phyloP scores from a whole-genome alignment of 495 filamentous ascomycete species.

The Penicillium turbatum region DNA sequence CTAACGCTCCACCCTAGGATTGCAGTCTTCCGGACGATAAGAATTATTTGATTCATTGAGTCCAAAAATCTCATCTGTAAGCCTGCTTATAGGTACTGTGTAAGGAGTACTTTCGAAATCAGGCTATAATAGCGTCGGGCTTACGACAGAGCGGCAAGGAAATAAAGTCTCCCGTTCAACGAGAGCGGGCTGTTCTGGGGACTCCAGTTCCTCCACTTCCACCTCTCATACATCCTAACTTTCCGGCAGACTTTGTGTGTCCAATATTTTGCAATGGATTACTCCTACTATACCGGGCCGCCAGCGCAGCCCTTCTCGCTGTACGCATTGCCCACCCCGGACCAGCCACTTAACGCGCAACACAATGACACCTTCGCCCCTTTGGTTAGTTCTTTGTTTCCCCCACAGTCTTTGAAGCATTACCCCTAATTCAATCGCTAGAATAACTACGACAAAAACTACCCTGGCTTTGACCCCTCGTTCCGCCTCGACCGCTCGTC shows the following conservation, averaged over 20 bases:
- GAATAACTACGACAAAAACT: conserved; percentile 30
- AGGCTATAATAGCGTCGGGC: too few species aligned
- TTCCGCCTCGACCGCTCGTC: conserved; percentile 32
- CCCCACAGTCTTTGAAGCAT: neutral
- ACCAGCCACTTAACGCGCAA: conserved; percentile 24
- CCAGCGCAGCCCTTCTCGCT: conserved; percentile 34
- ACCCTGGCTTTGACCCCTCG: conserved; percentile 38
- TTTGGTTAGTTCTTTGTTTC: neutral
- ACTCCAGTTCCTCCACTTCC: neutral
- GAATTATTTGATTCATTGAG: too few species aligned
- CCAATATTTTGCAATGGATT: conserved; percentile 32
- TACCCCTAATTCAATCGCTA: conserved; percentile 2
- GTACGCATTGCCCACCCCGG: conserved; percentile 41
- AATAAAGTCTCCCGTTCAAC: too few species aligned
- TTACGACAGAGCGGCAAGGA: too few species aligned
- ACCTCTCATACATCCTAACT: neutral
- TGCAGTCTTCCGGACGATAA: neutral
- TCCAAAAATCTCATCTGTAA: too few species aligned
- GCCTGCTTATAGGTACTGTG: too few species aligned
- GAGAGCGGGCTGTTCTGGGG: too few species aligned
- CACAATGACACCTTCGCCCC: conserved; percentile 12
- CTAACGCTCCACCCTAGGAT: conserved; percentile 3
- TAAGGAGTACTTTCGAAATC: too few species aligned
- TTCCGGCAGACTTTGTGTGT: neutral
- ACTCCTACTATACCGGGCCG: conserved; percentile 33